These are phyloP conservation scores for Phytophthora fragariaefolia DNA, from an alignment of 352 stramenopile genomes.

Conservation along the genomic window DNA sequence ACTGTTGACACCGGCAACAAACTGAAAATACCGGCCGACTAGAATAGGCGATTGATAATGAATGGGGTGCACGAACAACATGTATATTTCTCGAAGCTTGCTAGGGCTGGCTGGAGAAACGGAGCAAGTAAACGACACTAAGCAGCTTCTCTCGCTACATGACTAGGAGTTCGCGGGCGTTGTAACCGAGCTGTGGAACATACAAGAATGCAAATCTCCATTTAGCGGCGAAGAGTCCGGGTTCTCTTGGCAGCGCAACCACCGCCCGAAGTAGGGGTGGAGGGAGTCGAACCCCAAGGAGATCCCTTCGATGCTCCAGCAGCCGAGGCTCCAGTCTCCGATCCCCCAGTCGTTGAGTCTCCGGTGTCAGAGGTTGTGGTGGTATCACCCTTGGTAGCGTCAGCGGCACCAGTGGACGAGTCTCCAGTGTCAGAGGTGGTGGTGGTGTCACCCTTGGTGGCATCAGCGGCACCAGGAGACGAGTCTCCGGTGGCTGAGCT, in stretches of 20 bases:
- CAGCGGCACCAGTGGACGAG: neutral
- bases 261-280: constrained; percentile 19
- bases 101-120: constrained; percentile 8
- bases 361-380: constrained; percentile 3
- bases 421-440: neutral
- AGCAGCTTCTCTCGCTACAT: constrained; percentile 17
- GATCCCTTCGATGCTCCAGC: constrained; percentile 23
- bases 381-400: neutral
- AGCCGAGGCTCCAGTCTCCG: neutral
- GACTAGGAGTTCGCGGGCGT: neutral
- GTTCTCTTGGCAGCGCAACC: constrained; percentile 26
- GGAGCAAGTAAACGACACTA: neutral
- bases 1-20: neutral
- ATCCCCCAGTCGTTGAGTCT: neutral
- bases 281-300: constrained; percentile 21
- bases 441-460: constrained; percentile 17
- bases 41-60: constrained; percentile 25
- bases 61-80: constrained; percentile 11
- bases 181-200: constrained; percentile 16
- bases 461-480: constrained; percentile 8
- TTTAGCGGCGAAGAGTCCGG: constrained; percentile 23
- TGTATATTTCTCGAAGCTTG: constrained; percentile 20
- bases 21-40: constrained; percentile 28
- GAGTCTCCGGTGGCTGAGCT: neutral
- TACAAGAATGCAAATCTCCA: neutral